These are phyloP conservation scores for Verticillium albo-atrum DNA, from an alignment of 2,329 filamentous ascomycete genomes.

Conservation along the genomic window DNA sequence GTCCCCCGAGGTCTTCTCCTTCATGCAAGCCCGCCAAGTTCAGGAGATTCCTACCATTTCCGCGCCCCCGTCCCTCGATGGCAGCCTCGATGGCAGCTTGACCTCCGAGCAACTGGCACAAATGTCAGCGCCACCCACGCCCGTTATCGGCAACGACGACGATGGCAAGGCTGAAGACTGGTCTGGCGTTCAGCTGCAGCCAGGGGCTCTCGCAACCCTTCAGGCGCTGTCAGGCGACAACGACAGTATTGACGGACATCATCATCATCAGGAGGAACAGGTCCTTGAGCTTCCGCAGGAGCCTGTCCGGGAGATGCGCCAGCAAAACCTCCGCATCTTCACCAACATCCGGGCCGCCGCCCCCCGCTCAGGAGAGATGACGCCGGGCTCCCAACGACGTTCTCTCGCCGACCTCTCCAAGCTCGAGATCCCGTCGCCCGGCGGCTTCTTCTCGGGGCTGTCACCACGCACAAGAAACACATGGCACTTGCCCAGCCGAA, in stretches of 20 bases:
- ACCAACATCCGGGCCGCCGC: slow-evolving; percentile 31
- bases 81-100: slow-evolving; percentile 84
- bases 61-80: slow-evolving; percentile 83
- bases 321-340: slow-evolving; percentile 45
- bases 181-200: slow-evolving; percentile 71
- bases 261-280: slow-evolving; percentile 51
- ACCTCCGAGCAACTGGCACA: slow-evolving; percentile 82
- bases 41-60: slow-evolving; percentile 69
- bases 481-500: slow-evolving; percentile 64
- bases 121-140: slow-evolving; percentile 81
- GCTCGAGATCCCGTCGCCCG: slow-evolving; percentile 85
- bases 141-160: slow-evolving; percentile 59
- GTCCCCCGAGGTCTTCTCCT: slow-evolving; percentile 69
- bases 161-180: slow-evolving; percentile 46
- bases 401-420: slow-evolving; percentile 70
- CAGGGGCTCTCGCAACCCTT: slow-evolving; percentile 74
- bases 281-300: slow-evolving; percentile 41
- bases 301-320: slow-evolving; percentile 46
- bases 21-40: slow-evolving; percentile 59
- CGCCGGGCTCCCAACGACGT: slow-evolving; percentile 41
- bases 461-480: slow-evolving; percentile 72
- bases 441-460: slow-evolving; percentile 85
- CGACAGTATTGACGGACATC: slow-evolving; percentile 49
- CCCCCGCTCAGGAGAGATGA: slow-evolving; percentile 24
- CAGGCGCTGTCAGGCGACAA: slow-evolving; percentile 63